Evolutionary conservation across 2,329 filamentous ascomycete genomes (phyloP), one percentile per base, ranked within the genome.

Genomic region (Cladosporium sphaerospermum): DNA sequence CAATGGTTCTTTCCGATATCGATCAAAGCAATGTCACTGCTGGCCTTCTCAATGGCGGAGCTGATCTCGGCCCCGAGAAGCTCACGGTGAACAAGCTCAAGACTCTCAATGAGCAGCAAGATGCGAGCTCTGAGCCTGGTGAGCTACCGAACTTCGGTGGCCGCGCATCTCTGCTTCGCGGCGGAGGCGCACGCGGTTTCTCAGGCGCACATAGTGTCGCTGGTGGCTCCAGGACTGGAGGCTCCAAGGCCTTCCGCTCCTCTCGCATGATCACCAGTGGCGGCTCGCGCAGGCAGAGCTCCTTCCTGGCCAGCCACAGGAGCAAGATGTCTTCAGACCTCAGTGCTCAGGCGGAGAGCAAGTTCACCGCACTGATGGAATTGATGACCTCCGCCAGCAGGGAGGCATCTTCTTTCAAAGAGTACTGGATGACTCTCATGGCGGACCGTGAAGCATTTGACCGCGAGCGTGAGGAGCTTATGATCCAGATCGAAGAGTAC

Each of bases 301-400:
- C 59, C n/a, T 61, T 61, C 54, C 55, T 62, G 45, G 56, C 59
- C 43, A 55, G 56, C 36, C 61, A 63, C 53, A 59, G 61, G 40
- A 59, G 53, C 54, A 61, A 63, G 45, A 62, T 65, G 61, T 62
- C 63, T 9, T 53, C 57, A 36, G 65, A 66, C 53, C 52, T 61
- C 16, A 63, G 58, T 23, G 54, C 57, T n/a, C 60, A 66, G 42
- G 64, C 63, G 23, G 65, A 66, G 54, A 55, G 53, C 56, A 66
- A 65, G 52, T 67, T 67, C 57, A 60, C 64, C 53, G 55, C 59
- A 11, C 52, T 67, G 53, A 65, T 67, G 18, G 65, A 67, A 41
- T 55, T 66, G 43, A 65, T 67, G 58, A 54, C 59, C 28, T 63
- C 51, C 46, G 65, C 64, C 33, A 63, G 60, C 3, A 58, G 59